Evolutionary conservation across 371 early-diverging fungal species (phyloP).

Genomic region (Choanephora cucurbitarum): DNA sequence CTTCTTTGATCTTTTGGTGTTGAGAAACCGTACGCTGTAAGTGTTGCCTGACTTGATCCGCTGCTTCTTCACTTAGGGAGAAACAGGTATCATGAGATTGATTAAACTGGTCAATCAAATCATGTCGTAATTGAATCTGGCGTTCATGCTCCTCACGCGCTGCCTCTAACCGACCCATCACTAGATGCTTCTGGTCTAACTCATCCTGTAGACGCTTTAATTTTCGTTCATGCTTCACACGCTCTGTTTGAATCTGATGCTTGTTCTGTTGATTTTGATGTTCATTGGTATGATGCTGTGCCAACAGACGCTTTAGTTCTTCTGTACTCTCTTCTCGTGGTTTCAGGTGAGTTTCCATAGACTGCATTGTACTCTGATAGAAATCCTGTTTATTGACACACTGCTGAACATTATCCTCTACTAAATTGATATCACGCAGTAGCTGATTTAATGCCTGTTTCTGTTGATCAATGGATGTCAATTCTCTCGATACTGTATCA

Average conservation of each 20-base stretch:
- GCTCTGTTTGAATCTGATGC: not conserved
- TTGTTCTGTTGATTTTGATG: slow-evolving; percentile 7
- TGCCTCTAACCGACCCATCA: slow-evolving; percentile 22
- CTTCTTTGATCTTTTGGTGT: slow-evolving; percentile 8
- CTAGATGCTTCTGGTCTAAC: slow-evolving; percentile 20
- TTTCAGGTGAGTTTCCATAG: slow-evolving; percentile 49
- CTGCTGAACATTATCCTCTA: slow-evolving; percentile 41
- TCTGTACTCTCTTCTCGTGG: slow-evolving; percentile 56
- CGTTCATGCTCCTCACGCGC: slow-evolving; percentile 17
- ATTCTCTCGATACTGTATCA: slow-evolving; percentile 29
- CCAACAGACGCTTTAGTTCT: slow-evolving; percentile 51
- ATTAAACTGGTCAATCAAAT: slow-evolving; percentile 17
- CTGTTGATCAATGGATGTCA: slow-evolving; percentile 48
- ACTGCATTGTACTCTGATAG: slow-evolving; percentile 39
- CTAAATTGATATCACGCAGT: slow-evolving; percentile 36
- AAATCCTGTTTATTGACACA: slow-evolving; percentile 41
- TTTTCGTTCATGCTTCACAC: slow-evolving; percentile 9
- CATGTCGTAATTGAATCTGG: slow-evolving; percentile 15
- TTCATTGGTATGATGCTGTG: slow-evolving; percentile 13
- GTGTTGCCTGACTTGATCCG: not conserved
- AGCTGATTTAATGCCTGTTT: slow-evolving; percentile 21
- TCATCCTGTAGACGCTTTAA: slow-evolving; percentile 20
- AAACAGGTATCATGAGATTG: not conserved
- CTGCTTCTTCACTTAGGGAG: not conserved
- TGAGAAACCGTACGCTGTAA: not conserved